A percentile compares a stretch with the other conserved stretches of the same genome.
phyloP scores from a whole-genome alignment of 129 eudicot species.

The Artemisia tridentata region DNA sequence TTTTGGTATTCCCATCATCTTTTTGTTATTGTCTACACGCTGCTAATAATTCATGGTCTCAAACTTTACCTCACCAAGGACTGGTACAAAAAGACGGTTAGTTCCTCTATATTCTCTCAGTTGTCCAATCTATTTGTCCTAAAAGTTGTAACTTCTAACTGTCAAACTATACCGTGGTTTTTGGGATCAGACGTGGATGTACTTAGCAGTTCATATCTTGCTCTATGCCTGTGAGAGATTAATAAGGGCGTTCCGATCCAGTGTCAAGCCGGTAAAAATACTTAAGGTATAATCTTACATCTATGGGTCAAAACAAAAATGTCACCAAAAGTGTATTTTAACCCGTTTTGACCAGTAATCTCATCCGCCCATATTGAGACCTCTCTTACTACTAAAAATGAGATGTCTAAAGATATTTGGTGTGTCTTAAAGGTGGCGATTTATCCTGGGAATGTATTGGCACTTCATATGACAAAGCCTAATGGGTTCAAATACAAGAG shows the following conservation, averaged over 20 bases:
- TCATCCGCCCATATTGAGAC: neutral
- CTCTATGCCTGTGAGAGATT: conserved; percentile 75
- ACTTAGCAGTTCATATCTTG: conserved; percentile 58
- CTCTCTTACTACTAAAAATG: neutral
- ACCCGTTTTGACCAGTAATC: neutral
- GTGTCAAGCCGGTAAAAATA: conserved; percentile 66
- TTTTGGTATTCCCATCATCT: conserved; percentile 96
- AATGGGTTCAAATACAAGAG: conserved; percentile 75
- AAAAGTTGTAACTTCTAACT: neutral
- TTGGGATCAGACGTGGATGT: conserved; percentile 80
- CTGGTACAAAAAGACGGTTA: conserved; percentile 77
- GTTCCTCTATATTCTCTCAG: conserved; percentile 16
- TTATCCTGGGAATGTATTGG: conserved; percentile 83
- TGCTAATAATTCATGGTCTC: conserved; percentile 71
- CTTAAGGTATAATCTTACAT: conserved; percentile 50
- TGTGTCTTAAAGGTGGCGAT: conserved; percentile 55
- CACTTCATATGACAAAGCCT: conserved; percentile 85
- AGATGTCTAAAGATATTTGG: neutral
- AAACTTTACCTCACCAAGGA: conserved; percentile 71
- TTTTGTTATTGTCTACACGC: conserved; percentile 63
- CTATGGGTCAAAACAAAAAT: neutral
- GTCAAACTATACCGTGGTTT: neutral
- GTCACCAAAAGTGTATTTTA: neutral
- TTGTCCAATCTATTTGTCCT: neutral
- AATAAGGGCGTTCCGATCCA: conserved; percentile 62